phyloP scores from a whole-genome alignment of 345 rosid species.

The Dipteronia sinensis region DNA sequence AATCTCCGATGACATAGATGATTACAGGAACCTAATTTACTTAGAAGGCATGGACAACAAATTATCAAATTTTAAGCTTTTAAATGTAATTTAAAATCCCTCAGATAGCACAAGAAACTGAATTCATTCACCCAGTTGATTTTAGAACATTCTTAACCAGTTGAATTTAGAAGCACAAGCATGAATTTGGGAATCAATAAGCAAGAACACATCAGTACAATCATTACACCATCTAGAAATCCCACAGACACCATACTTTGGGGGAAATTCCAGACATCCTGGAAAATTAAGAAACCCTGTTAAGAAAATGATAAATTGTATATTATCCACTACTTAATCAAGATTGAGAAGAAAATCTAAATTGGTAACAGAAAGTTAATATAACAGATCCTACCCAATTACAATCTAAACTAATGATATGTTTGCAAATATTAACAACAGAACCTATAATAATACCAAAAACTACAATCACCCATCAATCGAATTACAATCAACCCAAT shows the following conservation, averaged over 20 bases:
- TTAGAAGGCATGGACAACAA: neutral
- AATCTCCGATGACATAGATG: neutral
- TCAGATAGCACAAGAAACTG: neutral
- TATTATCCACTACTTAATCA: constrained; percentile 8
- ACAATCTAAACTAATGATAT: constrained; percentile 21
- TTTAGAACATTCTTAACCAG: constrained; percentile 4
- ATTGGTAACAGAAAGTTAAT: constrained; percentile 20
- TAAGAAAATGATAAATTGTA: constrained; percentile 23
- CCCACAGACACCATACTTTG: constrained; percentile 12
- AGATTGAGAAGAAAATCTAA: constrained; percentile 10
- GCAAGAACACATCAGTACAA: constrained; percentile 14
- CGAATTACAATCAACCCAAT: constrained; percentile 28
- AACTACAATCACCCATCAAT: constrained; percentile 29
- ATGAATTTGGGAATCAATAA: constrained; percentile 5
- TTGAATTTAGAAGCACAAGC: constrained; percentile 21
- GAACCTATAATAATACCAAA: constrained; percentile 23
- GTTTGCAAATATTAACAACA: constrained; percentile 28
- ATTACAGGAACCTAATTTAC: neutral
- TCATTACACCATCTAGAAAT: neutral
- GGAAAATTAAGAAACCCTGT: constrained; percentile 24
- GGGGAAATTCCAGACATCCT: constrained; percentile 7
- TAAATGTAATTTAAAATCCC: neutral
- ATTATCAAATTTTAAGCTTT: neutral
- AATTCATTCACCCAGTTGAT: constrained; percentile 2
- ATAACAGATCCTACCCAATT: constrained; percentile 38